phyloP scores from a whole-genome alignment of 805 yeast genomes.

The Lipomyces yamanashiensis region DNA sequence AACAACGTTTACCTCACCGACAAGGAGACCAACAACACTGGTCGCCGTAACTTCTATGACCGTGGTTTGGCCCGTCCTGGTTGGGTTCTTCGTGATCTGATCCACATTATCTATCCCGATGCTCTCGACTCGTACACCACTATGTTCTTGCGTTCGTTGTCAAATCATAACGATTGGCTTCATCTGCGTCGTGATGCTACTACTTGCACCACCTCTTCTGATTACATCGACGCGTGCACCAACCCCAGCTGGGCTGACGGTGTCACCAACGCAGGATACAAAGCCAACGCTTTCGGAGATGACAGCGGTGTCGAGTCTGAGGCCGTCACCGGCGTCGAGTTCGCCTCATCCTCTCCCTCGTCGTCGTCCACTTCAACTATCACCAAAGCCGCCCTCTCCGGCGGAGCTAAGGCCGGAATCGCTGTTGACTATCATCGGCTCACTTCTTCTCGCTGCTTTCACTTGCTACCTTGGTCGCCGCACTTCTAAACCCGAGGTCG shows the following conservation, averaged over 20 bases:
- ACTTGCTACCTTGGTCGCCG: constrained; percentile 13
- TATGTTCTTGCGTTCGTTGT: constrained; percentile 2
- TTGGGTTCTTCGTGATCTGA: constrained; percentile 7
- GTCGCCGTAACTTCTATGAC: constrained; percentile 16
- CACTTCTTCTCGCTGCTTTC: constrained; percentile 3
- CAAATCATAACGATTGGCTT: constrained; percentile 2
- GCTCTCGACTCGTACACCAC: background rate
- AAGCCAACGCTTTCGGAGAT: constrained; percentile 12
- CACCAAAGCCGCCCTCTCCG: constrained; percentile 9
- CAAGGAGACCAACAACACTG: constrained; percentile 1
- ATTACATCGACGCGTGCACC: constrained; percentile 17
- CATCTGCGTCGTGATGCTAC: constrained; percentile 13
- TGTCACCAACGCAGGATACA: background rate
- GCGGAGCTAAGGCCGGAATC: constrained; percentile 19
- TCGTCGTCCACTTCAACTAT: constrained; percentile 3
- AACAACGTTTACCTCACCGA: constrained; percentile 13
- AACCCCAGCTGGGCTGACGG: constrained; percentile 19
- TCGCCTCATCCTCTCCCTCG: constrained; percentile 6
- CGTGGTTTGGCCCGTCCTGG: constrained; percentile 12
- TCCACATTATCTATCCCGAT: constrained; percentile 7
- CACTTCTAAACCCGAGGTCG: background rate
- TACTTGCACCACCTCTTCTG: constrained; percentile 9
- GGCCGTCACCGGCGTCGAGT: constrained; percentile 14
- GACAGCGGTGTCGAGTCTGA: constrained; percentile 8
- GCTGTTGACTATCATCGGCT: constrained; percentile 19